Conservation (phyloP, 345 rosid genomes). For the Pelargonium nanum region DNA sequence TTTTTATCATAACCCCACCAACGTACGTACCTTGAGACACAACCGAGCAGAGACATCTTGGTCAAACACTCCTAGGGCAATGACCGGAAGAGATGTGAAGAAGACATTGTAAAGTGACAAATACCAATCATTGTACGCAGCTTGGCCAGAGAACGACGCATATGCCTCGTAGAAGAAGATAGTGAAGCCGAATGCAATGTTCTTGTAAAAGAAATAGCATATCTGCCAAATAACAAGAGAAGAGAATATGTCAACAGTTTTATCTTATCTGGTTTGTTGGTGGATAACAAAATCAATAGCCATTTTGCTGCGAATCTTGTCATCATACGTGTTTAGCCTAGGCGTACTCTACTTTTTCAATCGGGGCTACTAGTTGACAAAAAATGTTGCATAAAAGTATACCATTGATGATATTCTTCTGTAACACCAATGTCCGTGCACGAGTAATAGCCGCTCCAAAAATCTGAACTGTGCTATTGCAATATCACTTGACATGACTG, state of each 20-base stretch:
- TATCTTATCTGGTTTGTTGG: too few species aligned
- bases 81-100: constrained; percentile 96
- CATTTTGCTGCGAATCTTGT: not conserved
- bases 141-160: constrained; percentile 79
- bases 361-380: too few species aligned
- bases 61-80: constrained; percentile 88
- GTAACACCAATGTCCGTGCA: constrained; percentile 99
- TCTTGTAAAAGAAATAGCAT: constrained; percentile 99
- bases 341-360: too few species aligned
- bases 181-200: constrained; percentile 81
- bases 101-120: constrained; percentile 73
- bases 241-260: not conserved
- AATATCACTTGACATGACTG: constrained; percentile 96
- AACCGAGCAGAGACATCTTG: constrained; percentile 69
- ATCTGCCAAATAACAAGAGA: constrained; percentile 37
- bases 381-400: not conserved
- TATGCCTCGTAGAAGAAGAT: constrained; percentile 80
- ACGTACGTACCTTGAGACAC: constrained; percentile 51
- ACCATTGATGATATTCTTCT: constrained; percentile 93
- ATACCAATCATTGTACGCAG: constrained; percentile 90
- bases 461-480: constrained; percentile 84
- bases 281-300: too few species aligned
- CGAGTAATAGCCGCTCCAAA: constrained; percentile 81
- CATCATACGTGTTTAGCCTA: too few species aligned
- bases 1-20: not conserved